Percentiles rank a stretch among this genome's conserved stretches.
These are phyloP conservation scores for Colletotrichum cordylinicola DNA, from an alignment of 2,329 filamentous ascomycete species.

Conservation along the genomic window DNA sequence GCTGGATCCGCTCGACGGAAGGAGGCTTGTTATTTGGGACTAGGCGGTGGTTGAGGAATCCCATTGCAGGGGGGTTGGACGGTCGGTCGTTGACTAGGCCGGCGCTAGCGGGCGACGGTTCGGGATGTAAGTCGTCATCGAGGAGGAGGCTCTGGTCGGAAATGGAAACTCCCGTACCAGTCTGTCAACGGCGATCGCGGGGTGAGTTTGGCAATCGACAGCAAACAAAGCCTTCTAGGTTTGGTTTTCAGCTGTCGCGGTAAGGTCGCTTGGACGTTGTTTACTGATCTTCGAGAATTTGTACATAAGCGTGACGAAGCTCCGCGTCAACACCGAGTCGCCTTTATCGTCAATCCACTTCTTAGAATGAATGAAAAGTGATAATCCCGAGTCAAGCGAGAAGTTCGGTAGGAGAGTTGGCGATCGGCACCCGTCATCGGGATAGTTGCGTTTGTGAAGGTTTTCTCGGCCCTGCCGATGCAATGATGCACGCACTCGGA, in stretches of 20 bases:
- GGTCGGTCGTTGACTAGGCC: not conserved
- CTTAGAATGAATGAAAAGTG: not conserved
- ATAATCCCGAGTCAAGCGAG: not conserved
- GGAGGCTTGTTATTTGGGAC: not conserved
- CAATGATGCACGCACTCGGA: not conserved
- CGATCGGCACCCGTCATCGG: not conserved
- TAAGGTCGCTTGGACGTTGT: not conserved
- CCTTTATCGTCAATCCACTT: too few relatives aligned
- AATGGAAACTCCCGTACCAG: not conserved
- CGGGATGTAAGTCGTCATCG: conserved; percentile 1
- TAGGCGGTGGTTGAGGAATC: not conserved
- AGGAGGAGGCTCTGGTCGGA: not conserved
- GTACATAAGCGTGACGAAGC: not conserved
- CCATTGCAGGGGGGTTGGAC: not conserved
- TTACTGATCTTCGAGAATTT: not conserved
- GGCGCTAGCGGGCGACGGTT: not conserved
- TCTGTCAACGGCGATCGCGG: not conserved
- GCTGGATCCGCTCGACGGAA: not conserved
- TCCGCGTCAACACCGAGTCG: not conserved
- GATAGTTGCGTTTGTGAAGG: not conserved
- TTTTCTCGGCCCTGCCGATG: not conserved
- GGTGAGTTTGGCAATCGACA: not conserved
- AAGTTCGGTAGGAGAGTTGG: not conserved
- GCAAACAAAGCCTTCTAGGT: not conserved
- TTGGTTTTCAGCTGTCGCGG: not conserved